These are phyloP conservation scores for Heliocybe sulcata DNA, from an alignment of 1,284 basidiomycete genomes.

Conservation along the genomic window DNA sequence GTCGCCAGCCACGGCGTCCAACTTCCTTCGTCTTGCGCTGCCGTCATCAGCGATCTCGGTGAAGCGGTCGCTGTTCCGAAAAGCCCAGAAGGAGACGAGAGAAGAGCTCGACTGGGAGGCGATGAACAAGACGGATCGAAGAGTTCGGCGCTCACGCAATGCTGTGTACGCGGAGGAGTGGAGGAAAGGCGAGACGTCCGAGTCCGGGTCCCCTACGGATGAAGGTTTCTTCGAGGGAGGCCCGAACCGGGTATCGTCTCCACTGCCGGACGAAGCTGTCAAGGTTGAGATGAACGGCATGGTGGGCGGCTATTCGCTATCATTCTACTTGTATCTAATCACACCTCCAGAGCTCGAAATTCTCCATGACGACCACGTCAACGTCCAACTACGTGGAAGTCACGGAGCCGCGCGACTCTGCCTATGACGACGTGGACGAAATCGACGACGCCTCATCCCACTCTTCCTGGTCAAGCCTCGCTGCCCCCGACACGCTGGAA, in stretches of 20 bases:
- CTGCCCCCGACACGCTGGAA: constrained; percentile 2
- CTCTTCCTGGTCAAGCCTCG: constrained; percentile 12
- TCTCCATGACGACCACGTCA: constrained; percentile 44
- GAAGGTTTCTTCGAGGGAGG: constrained; percentile 23
- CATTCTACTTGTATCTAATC: neutral
- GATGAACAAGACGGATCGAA: constrained; percentile 13
- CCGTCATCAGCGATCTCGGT: neutral
- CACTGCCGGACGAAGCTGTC: constrained; percentile 17
- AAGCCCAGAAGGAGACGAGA: neutral
- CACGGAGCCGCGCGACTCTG: constrained; percentile 13
- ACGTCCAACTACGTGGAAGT: constrained; percentile 39
- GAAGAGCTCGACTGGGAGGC: constrained; percentile 12
- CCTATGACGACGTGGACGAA: constrained; percentile 7
- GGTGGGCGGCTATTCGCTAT: constrained; percentile 13
- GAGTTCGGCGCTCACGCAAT: constrained; percentile 13
- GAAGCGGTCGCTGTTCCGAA: neutral
- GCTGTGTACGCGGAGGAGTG: constrained; percentile 9
- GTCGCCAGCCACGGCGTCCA: constrained; percentile 7
- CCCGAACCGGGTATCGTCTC: constrained; percentile 15
- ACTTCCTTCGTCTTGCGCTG: neutral
- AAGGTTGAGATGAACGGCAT: constrained; percentile 22
- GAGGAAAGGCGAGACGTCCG: constrained; percentile 5
- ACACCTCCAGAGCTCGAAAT: constrained; percentile 32
- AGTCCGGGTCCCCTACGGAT: constrained; percentile 10
- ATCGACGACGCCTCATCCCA: constrained; percentile 3